phyloP scores from a whole-genome alignment of 305 asterid species.

The Fraxinus velutina region DNA sequence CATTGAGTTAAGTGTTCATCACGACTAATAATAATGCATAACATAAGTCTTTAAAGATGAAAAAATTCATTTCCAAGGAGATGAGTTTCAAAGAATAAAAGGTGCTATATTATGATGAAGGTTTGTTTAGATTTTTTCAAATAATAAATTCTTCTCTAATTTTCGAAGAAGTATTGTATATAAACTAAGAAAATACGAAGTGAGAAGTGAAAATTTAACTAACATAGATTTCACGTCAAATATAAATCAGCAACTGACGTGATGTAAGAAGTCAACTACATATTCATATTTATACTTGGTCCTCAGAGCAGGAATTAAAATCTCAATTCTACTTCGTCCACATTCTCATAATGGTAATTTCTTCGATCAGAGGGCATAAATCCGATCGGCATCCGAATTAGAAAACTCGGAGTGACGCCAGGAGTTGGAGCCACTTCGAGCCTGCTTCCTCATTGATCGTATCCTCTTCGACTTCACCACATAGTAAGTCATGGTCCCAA shows the following conservation, averaged over 20 bases:
- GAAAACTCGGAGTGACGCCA: slow-evolving; percentile 53
- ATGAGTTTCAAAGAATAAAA: neutral
- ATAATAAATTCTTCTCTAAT: neutral
- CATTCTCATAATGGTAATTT: neutral
- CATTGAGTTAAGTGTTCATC: neutral
- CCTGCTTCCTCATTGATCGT: slow-evolving; percentile 45
- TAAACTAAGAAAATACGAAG: neutral
- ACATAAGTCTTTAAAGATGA: neutral
- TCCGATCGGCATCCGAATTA: slow-evolving; percentile 44
- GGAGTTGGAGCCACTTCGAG: slow-evolving; percentile 44
- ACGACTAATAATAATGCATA: neutral
- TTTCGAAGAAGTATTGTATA: neutral
- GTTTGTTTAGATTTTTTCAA: neutral
- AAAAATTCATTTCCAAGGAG: neutral
- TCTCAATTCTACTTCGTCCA: neutral
- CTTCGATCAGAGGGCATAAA: slow-evolving; percentile 43
- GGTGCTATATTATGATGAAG: neutral
- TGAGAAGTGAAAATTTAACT: neutral
- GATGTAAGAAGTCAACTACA: neutral
- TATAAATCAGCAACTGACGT: neutral
- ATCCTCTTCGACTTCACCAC: slow-evolving; percentile 50
- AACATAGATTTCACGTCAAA: neutral
- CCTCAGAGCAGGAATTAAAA: neutral
- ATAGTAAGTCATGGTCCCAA: slow-evolving; percentile 55
- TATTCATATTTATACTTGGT: neutral